Evolutionary conservation across 352 stramenopile genomes (phyloP).

Genomic region (Phytophthora brassicae): DNA sequence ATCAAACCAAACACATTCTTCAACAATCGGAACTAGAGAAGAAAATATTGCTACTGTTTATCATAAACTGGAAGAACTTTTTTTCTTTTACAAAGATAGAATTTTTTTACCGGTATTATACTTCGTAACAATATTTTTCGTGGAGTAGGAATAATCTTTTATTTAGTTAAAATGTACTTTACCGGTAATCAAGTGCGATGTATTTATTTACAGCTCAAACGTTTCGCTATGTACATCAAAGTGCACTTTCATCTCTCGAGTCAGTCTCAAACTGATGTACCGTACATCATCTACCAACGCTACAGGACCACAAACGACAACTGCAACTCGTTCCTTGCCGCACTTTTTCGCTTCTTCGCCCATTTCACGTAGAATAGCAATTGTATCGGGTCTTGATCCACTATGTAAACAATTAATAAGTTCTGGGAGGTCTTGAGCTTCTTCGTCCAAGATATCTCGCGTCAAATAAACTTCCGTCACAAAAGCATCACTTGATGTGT

Average conservation of each 20-base stretch:
- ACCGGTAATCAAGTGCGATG: too few relatives aligned
- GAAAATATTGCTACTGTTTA: background rate
- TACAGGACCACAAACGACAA: slow-evolving; percentile 47
- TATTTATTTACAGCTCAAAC: slow-evolving; percentile 28
- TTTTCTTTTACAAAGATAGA: background rate
- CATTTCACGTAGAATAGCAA: slow-evolving; percentile 35
- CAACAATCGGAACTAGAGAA: slow-evolving; percentile 10
- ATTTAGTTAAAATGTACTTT: too few relatives aligned
- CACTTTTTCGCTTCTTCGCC: slow-evolving; percentile 36
- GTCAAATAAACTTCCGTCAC: slow-evolving; percentile 36
- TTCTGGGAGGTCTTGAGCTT: slow-evolving; percentile 35
- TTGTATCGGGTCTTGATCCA: slow-evolving; percentile 31
- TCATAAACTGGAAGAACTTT: slow-evolving; percentile 8
- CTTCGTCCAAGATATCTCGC: slow-evolving; percentile 32
- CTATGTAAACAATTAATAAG: slow-evolving; percentile 35
- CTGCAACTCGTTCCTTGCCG: slow-evolving; percentile 34
- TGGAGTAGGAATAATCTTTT: background rate
- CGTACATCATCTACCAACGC: slow-evolving; percentile 36
- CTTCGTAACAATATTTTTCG: background rate
- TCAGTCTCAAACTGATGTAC: slow-evolving; percentile 21
- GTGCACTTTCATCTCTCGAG: slow-evolving; percentile 30
- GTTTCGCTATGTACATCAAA: slow-evolving; percentile 52
- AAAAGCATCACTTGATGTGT: slow-evolving; percentile 27
- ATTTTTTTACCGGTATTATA: background rate
- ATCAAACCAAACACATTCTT: slow-evolving; percentile 23